Percentiles rank a stretch among this genome's conserved stretches.
These are phyloP conservation scores for Saccharomycopsis sp. DNA, from an alignment of 805 yeast species.

Conservation along the genomic window DNA sequence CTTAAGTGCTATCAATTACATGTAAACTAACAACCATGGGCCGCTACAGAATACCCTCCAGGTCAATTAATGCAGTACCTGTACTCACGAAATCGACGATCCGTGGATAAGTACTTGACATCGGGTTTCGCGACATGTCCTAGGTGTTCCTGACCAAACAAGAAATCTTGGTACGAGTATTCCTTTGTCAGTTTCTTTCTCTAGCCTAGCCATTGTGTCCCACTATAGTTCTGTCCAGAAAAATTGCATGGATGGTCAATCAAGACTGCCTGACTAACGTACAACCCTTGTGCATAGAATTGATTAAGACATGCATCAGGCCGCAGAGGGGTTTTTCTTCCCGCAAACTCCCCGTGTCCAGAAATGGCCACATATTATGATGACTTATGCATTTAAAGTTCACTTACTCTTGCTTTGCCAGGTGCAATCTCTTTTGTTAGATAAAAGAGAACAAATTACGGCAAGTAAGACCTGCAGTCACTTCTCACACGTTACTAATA, in stretches of 20 bases:
- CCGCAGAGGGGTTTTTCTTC: not conserved
- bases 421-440: too few relatives aligned
- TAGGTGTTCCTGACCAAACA: not conserved
- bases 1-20: not conserved
- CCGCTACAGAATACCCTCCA: not conserved
- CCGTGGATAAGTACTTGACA: not conserved
- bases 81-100: not conserved
- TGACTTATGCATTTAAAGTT: not conserved
- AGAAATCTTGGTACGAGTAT: not conserved
- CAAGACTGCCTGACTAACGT: too few relatives aligned
- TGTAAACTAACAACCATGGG: not conserved
- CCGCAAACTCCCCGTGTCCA: not conserved
- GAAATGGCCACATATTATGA: not conserved
- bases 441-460: too few relatives aligned
- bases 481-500: too few relatives aligned
- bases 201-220: not conserved
- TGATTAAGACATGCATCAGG: not conserved
- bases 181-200: too few relatives aligned
- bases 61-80: not conserved
- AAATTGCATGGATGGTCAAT: not conserved
- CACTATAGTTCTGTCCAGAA: not conserved
- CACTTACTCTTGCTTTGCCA: too few relatives aligned
- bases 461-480: too few relatives aligned
- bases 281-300: too few relatives aligned
- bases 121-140: not conserved